phyloP scores from a whole-genome alignment of 345 rosid genomes.

The Eutrema heterophyllum region DNA sequence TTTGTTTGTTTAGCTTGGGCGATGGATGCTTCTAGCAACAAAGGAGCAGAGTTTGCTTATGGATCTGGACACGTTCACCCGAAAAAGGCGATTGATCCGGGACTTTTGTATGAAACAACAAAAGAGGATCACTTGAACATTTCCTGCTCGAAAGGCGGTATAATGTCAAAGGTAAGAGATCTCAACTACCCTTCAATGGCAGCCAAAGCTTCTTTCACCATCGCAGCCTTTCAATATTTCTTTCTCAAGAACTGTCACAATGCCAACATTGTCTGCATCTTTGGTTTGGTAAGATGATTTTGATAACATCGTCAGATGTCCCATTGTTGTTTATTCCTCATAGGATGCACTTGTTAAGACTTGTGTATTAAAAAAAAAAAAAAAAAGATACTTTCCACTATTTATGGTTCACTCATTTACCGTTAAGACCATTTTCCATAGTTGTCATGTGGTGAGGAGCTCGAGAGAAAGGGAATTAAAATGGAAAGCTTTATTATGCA shows the following conservation, averaged over 20 bases:
- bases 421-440: neutral
- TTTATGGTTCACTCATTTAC: neutral
- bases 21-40: no score
- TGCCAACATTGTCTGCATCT: neutral
- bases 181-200: neutral
- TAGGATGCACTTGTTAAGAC: neutral
- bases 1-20: no score
- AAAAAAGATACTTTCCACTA: neutral
- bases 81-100: no score
- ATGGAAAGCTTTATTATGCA: conserved; percentile 1
- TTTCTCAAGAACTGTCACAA: neutral
- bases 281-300: neutral
- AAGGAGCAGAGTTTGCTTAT: no score
- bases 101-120: no score
- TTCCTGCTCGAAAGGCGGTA: no score
- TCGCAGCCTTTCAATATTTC: neutral
- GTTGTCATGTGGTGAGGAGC: neutral
- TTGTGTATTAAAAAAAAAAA: neutral
- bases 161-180: no score
- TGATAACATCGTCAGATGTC: neutral
- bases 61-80: no score
- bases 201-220: neutral
- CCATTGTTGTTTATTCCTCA: neutral
- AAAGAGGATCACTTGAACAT: no score
- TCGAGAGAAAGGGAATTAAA: neutral